phyloP scores from a whole-genome alignment of 257 asterid species.

The Gardenia jasminoides region DNA sequence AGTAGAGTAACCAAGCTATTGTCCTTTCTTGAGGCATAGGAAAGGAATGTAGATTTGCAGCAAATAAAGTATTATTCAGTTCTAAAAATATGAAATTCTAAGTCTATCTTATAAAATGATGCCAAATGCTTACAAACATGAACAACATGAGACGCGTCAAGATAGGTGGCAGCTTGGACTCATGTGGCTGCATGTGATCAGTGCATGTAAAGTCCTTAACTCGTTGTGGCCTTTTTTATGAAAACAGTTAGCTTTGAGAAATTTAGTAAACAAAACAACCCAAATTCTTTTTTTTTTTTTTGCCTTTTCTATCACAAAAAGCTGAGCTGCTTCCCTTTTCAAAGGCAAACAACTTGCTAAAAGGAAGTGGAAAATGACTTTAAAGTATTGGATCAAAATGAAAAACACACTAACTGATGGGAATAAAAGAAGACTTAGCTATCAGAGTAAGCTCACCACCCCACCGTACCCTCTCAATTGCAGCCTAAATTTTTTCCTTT shows the following conservation, averaged over 20 bases:
- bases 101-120: neutral
- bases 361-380: conserved; percentile 7
- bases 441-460: neutral
- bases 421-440: neutral
- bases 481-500: neutral
- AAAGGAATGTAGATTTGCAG: neutral
- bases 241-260: neutral
- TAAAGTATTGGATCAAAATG: neutral
- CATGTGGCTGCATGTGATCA: neutral
- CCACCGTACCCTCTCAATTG: neutral
- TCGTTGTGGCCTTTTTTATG: neutral
- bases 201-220: neutral
- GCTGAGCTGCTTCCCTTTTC: conserved; percentile 5
- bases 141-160: neutral
- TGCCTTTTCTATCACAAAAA: neutral
- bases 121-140: neutral
- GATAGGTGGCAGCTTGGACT: neutral
- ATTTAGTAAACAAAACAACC: neutral
- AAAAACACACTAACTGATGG: neutral
- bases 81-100: neutral
- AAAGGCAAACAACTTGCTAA: conserved; percentile 5
- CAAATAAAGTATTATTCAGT: neutral
- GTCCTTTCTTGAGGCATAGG: neutral
- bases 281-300: neutral
- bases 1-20: too few species aligned